Evolutionary conservation across 2,329 filamentous ascomycete species (phyloP), one percentile per base, ranked within the genome.

Genomic region (Pseudocercospora vitis): DNA sequence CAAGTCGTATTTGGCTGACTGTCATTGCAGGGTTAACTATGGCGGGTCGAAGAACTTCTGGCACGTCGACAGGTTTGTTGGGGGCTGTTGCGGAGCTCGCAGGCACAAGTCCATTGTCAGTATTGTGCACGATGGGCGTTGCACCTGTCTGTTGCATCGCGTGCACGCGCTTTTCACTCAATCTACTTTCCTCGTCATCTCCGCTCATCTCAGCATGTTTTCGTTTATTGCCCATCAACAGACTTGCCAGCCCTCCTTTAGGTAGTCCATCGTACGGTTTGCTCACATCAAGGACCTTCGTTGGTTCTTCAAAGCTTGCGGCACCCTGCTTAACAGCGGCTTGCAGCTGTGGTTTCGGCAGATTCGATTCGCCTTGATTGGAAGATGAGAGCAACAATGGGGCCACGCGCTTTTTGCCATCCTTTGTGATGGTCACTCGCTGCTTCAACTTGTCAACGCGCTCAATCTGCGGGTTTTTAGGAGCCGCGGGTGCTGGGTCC

Each of bases 371-470:
- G 8, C 89, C 89, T 1, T 87, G 88, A 2, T 89, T 90, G 7
- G 91, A 92, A 0, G 92, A 95, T 2, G 77, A 78, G 5, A 99
- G 89, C 9, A 99, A 79, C 59, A 99, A 78, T 1, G 94, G 94
- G 3, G 91, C 89, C 51, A 99, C 92, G 50, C 94, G 83, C 75
- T 99, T 99, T 74, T 94, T 97, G 24, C 94, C 94, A 61, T 99
- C 92, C 70, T 96, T 97, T 0, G 90, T 95, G 56, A 96, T 86
- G 0, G 92, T 96, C 3, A 97, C 91, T 48, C 94, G 83, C 58
- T 92, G 89, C 72, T 97, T 97, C 59, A 97, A 74, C 58, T 82
- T 81, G 62, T 87, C 84, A 3, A 87, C 70, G 62, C 83, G 83
- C 12, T 76, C 78, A 54, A 77, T 75, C 60, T 81, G 81, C 8